These are phyloP conservation scores for Grigorovia humatica DNA, from an alignment of 805 yeast species.

Conservation along the genomic window DNA sequence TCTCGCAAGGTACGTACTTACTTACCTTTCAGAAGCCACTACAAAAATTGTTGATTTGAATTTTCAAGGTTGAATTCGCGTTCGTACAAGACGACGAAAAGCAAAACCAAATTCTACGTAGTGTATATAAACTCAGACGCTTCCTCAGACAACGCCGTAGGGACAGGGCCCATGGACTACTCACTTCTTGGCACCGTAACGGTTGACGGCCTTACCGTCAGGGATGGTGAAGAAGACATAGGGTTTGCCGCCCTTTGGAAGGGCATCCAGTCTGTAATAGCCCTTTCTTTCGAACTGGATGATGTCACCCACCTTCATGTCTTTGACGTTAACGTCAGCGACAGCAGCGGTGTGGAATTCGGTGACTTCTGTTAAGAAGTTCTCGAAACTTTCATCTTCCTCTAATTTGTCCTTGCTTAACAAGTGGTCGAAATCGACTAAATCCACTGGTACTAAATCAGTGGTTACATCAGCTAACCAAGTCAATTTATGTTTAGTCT, in stretches of 20 bases:
- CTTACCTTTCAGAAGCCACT: background rate
- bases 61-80: too few relatives aligned
- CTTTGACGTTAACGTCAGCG: conserved; percentile 71
- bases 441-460: conserved; percentile 61
- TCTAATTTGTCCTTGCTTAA: conserved; percentile 91
- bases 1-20: background rate
- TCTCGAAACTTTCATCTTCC: conserved; percentile 88
- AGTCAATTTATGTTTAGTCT: conserved; percentile 87
- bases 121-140: too few relatives aligned
- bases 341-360: conserved; percentile 70
- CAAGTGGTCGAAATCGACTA: conserved; percentile 88
- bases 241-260: conserved; percentile 45
- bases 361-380: conserved; percentile 78
- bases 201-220: conserved; percentile 79
- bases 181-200: conserved; percentile 59
- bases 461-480: conserved; percentile 77
- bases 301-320: conserved; percentile 74
- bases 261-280: conserved; percentile 70
- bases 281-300: conserved; percentile 97
- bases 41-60: background rate
- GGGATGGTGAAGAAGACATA: conserved; percentile 87
- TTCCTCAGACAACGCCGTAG: too few relatives aligned
- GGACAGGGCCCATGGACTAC: conserved; percentile 1
- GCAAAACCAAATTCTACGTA: too few relatives aligned
- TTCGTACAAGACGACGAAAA: background rate